phyloP scores from a whole-genome alignment of 805 yeast genomes.

The Kazachstania viticola region DNA sequence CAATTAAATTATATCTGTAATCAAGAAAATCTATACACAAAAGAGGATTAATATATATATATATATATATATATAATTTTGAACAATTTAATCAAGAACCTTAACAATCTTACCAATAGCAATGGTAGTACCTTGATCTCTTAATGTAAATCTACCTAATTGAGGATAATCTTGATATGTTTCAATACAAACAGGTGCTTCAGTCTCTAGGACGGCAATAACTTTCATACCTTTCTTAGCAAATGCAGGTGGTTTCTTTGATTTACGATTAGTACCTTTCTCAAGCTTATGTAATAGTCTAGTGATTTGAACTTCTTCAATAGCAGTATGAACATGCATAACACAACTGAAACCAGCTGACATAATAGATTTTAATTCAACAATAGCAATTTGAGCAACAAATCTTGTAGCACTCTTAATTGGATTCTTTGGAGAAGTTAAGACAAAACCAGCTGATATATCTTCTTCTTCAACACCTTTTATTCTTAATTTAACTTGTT shows the following conservation, averaged over 20 bases:
- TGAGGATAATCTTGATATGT: constrained; percentile 88
- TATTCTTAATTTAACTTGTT: constrained; percentile 86
- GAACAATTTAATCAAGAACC: constrained; percentile 39
- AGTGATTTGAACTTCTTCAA: constrained; percentile 82
- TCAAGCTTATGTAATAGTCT: constrained; percentile 85
- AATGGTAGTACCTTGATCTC: constrained; percentile 97
- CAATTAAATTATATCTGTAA: too few relatives aligned
- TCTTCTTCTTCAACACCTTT: constrained; percentile 98
- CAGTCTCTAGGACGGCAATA: constrained; percentile 79
- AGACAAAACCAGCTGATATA: constrained; percentile 79
- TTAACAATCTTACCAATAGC: constrained; percentile 97
- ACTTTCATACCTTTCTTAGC: constrained; percentile 99
- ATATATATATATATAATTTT: too few relatives aligned
- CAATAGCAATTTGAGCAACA: constrained; percentile 94
- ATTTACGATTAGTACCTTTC: constrained; percentile 92
- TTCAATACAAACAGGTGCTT: constrained; percentile 87
- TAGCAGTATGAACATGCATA: constrained; percentile 97
- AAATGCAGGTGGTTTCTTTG: constrained; percentile 94
- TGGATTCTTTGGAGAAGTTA: constrained; percentile 78
- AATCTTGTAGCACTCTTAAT: constrained; percentile 83
- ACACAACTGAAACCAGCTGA: constrained; percentile 96
- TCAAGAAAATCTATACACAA: too few relatives aligned
- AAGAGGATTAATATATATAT: too few relatives aligned
- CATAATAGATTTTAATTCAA: constrained; percentile 87
- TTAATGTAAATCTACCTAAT: constrained; percentile 92